phyloP scores from a whole-genome alignment of 2,329 filamentous ascomycete genomes.

The Sclerotinia nivalis region DNA sequence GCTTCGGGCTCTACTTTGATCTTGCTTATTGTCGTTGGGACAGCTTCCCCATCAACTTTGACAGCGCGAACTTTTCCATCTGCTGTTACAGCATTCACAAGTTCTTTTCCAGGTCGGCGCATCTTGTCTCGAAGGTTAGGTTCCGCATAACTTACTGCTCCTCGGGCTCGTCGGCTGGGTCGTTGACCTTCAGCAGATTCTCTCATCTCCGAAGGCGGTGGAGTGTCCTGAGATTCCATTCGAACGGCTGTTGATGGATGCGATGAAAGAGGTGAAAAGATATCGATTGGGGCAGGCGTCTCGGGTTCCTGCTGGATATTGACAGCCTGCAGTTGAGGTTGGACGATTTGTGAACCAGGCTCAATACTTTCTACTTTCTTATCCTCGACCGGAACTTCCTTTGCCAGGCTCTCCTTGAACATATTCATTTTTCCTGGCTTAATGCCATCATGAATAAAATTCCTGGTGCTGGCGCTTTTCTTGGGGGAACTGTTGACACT shows the following conservation, averaged over 20 bases:
- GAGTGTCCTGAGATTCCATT: constrained; percentile 51
- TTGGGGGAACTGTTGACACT: constrained; percentile 59
- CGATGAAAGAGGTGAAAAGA: constrained; percentile 53
- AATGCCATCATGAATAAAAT: constrained; percentile 43
- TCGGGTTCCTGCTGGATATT: constrained; percentile 41
- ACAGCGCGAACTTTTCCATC: constrained; percentile 51
- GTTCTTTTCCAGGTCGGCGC: constrained; percentile 74
- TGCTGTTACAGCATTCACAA: constrained; percentile 72
- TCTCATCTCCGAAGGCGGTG: constrained; percentile 60
- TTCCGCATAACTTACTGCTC: constrained; percentile 77
- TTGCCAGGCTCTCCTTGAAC: constrained; percentile 29
- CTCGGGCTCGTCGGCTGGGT: constrained; percentile 65
- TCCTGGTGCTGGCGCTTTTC: constrained; percentile 47
- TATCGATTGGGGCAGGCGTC: constrained; percentile 45
- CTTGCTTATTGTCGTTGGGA: constrained; percentile 14
- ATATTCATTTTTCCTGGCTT: constrained; percentile 45
- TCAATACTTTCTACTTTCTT: background rate
- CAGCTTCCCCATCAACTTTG: constrained; percentile 34
- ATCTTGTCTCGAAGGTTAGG: constrained; percentile 82
- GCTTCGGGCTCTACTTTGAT: constrained; percentile 39
- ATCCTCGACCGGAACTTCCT: constrained; percentile 26
- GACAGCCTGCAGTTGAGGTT: constrained; percentile 30
- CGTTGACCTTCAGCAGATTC: constrained; percentile 59
- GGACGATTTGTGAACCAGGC: background rate
- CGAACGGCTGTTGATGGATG: constrained; percentile 43